A percentile compares a stretch with the other conserved stretches of the same genome.
These are phyloP conservation scores for Sporothrix sp. DNA, from an alignment of 2,329 filamentous ascomycete genomes.

Conservation along the genomic window DNA sequence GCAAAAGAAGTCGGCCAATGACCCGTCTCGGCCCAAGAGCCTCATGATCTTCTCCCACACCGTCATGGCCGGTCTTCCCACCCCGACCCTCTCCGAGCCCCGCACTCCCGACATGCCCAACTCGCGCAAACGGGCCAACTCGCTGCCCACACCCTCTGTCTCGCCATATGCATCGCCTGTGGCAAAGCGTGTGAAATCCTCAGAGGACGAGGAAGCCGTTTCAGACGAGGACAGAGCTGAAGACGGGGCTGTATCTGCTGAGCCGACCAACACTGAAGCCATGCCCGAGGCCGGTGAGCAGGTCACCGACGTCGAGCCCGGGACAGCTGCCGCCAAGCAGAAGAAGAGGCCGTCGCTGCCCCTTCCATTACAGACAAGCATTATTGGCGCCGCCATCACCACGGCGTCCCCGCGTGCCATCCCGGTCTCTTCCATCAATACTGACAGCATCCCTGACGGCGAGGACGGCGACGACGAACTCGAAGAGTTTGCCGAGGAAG, in stretches of 20 bases:
- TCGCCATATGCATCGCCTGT: constrained; percentile 20
- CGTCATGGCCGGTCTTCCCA: constrained; percentile 24
- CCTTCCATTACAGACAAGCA: background rate
- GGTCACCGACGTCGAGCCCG: background rate
- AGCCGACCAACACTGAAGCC: background rate
- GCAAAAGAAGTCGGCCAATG: constrained; percentile 24
- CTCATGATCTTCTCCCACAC: constrained; percentile 27
- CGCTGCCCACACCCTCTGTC: constrained; percentile 34
- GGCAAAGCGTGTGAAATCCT: constrained; percentile 13
- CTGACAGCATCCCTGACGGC: constrained; percentile 15
- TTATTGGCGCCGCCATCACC: constrained; percentile 14
- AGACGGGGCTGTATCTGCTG: background rate
- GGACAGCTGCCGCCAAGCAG: background rate
- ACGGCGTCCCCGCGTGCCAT: constrained; percentile 3
- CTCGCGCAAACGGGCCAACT: constrained; percentile 35
- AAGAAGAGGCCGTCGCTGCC: constrained; percentile 4
- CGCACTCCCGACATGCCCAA: constrained; percentile 25
- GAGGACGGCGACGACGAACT: constrained; percentile 41
- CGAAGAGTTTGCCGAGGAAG: constrained; percentile 47
- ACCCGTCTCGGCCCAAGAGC: constrained; percentile 37
- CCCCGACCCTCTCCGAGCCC: constrained; percentile 27
- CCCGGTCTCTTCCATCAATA: background rate
- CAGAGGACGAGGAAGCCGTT: constrained; percentile 2
- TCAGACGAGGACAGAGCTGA: background rate
- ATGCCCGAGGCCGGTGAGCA: background rate